phyloP scores from a whole-genome alignment of 345 rosid genomes.

The Luvunga scandens region DNA sequence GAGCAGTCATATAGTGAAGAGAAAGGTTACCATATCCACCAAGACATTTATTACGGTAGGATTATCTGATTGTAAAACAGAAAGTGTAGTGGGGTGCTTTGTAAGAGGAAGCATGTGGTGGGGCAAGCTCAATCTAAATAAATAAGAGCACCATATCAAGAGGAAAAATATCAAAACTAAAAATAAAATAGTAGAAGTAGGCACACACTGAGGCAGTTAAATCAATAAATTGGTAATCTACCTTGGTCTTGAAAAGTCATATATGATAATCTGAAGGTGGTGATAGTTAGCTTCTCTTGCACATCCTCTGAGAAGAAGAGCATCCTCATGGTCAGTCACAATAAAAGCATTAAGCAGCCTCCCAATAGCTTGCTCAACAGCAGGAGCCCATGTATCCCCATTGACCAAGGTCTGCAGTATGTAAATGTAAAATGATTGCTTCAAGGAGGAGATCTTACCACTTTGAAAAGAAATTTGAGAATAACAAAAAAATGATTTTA shows the following conservation, averaged over 20 bases:
- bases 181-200: slow-evolving; percentile 3
- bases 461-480: neutral
- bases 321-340: slow-evolving; percentile 80
- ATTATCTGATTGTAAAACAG: slow-evolving; percentile 65
- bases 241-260: slow-evolving; percentile 89
- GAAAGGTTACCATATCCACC: slow-evolving; percentile 75
- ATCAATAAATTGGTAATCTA: slow-evolving; percentile 20
- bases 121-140: slow-evolving; percentile 69
- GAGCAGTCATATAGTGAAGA: neutral
- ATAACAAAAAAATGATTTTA: neutral
- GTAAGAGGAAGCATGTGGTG: slow-evolving; percentile 79
- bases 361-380: slow-evolving; percentile 89
- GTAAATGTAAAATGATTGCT: neutral
- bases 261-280: slow-evolving; percentile 69
- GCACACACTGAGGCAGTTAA: neutral
- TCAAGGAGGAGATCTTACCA: neutral
- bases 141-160: slow-evolving; percentile 17
- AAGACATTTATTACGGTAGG: slow-evolving; percentile 83
- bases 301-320: slow-evolving; percentile 62
- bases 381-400: slow-evolving; percentile 82
- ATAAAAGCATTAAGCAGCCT: slow-evolving; percentile 88
- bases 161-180: neutral
- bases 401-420: slow-evolving; percentile 59
- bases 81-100: slow-evolving; percentile 72
- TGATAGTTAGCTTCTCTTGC: slow-evolving; percentile 66